Conservation (phyloP, 2,329 filamentous ascomycete genomes). For the Aspergillus ustus region DNA sequence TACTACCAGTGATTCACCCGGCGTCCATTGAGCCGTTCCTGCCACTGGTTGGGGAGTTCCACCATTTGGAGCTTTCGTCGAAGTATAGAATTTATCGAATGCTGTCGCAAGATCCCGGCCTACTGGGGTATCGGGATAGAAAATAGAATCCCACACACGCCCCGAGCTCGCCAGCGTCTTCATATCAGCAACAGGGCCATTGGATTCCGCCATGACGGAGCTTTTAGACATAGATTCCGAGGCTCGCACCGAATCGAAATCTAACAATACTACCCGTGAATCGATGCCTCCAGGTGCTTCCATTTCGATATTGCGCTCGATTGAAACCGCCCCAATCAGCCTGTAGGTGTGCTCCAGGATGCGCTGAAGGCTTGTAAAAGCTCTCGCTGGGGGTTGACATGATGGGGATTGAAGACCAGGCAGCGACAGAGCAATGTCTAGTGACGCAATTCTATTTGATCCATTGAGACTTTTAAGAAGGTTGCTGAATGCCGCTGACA, state of each 20-base stretch:
- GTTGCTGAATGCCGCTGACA: conserved; percentile 59
- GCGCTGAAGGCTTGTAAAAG: conserved; percentile 73
- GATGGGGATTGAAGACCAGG: conserved; percentile 62
- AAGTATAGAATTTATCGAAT: conserved; percentile 40
- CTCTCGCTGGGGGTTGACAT: conserved; percentile 56
- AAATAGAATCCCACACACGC: conserved; percentile 38
- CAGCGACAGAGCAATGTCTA: conserved; percentile 67
- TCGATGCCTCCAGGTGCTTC: conserved; percentile 74
- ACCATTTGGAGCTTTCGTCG: conserved; percentile 25
- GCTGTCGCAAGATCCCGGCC: conserved; percentile 34
- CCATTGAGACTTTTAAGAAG: conserved; percentile 46
- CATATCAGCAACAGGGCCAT: conserved; percentile 58
- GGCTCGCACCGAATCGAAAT: conserved; percentile 55
- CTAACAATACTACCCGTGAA: conserved; percentile 72
- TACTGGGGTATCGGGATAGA: conserved; percentile 33
- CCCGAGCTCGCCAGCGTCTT: conserved; percentile 50
- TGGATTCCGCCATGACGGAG: conserved; percentile 20
- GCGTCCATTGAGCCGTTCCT: conserved; percentile 27
- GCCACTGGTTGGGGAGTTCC: conserved; percentile 29
- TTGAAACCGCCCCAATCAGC: conserved; percentile 73
- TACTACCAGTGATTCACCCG: conserved; percentile 27
- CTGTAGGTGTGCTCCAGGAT: conserved; percentile 78
- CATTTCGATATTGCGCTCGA: conserved; percentile 65
- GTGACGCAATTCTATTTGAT: conserved; percentile 40
- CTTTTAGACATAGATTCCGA: conserved; percentile 21